Conservation (phyloP, 768 basidiomycete species). For the Leccinum subtestaceum region DNA sequence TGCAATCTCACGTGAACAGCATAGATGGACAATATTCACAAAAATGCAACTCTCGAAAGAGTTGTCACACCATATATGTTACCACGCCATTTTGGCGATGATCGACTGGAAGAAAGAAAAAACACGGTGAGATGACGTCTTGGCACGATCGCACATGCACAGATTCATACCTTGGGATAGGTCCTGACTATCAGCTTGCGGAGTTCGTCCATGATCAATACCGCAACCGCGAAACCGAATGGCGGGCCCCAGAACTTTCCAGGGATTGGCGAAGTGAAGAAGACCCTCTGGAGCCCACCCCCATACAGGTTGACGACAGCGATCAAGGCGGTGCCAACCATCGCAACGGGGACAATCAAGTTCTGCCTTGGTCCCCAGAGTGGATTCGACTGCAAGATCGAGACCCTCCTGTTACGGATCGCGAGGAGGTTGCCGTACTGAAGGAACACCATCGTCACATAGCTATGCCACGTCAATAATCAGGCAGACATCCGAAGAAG, state of each 20-base stretch:
- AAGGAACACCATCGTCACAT: conserved; percentile 47
- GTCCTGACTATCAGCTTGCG: conserved; percentile 45
- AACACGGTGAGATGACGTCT: conserved; percentile 7
- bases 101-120: conserved; percentile 27
- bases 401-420: conserved; percentile 44
- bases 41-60: background rate
- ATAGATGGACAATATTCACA: background rate
- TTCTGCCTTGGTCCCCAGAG: conserved; percentile 49
- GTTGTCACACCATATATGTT: conserved; percentile 1
- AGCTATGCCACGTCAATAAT: conserved; percentile 27
- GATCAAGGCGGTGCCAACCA: conserved; percentile 41
- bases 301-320: conserved; percentile 45
- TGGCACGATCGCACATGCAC: background rate
- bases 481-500: background rate
- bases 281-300: conserved; percentile 42
- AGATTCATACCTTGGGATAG: conserved; percentile 37
- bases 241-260: conserved; percentile 49
- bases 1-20: background rate
- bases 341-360: conserved; percentile 35
- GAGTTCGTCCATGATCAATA: conserved; percentile 43
- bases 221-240: conserved; percentile 40
- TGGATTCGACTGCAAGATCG: conserved; percentile 42
- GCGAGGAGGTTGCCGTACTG: conserved; percentile 44
- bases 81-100: conserved; percentile 40
- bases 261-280: conserved; percentile 42